Evolutionary conservation across 75 land plant species (phyloP).

Genomic region (Cryptomeria japonica): DNA sequence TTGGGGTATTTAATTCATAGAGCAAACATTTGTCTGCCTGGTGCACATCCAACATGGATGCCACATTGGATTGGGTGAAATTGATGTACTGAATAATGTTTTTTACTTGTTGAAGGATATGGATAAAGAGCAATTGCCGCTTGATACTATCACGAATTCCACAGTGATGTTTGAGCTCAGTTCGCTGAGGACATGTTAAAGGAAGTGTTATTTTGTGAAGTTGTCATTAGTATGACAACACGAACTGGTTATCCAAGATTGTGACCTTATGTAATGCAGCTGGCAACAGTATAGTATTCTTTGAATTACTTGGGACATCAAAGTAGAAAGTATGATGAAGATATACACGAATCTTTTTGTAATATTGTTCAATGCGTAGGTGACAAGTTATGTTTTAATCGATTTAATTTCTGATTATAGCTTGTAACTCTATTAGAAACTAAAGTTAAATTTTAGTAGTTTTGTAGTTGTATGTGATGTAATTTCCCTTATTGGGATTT

Average conservation of each 20-base stretch:
- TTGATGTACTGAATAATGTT: constrained; percentile 36
- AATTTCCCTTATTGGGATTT: too few relatives aligned
- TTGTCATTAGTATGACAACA: neutral
- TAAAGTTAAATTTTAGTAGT: too few relatives aligned
- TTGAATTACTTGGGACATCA: neutral
- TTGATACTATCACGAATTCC: constrained; percentile 35
- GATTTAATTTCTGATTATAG: too few relatives aligned
- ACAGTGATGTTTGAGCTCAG: constrained; percentile 25
- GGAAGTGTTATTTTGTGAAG: constrained; percentile 20
- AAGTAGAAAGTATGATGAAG: neutral
- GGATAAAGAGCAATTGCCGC: constrained; percentile 28
- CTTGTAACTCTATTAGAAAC: too few relatives aligned
- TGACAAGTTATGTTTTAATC: too few relatives aligned
- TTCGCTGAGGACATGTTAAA: constrained; percentile 26
- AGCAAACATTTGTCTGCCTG: constrained; percentile 40
- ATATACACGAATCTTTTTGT: neutral
- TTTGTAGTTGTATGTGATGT: too few relatives aligned
- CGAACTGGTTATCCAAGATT: neutral
- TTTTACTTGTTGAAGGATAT: constrained; percentile 46
- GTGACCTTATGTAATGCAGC: neutral
- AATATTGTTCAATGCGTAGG: neutral
- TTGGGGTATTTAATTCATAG: constrained; percentile 32
- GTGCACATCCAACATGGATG: constrained; percentile 30
- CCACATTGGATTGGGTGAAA: constrained; percentile 44
- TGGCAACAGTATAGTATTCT: neutral